Evolutionary conservation across 2,329 filamentous ascomycete species (phyloP).

Genomic region (Domatiomyces catenatus): DNA sequence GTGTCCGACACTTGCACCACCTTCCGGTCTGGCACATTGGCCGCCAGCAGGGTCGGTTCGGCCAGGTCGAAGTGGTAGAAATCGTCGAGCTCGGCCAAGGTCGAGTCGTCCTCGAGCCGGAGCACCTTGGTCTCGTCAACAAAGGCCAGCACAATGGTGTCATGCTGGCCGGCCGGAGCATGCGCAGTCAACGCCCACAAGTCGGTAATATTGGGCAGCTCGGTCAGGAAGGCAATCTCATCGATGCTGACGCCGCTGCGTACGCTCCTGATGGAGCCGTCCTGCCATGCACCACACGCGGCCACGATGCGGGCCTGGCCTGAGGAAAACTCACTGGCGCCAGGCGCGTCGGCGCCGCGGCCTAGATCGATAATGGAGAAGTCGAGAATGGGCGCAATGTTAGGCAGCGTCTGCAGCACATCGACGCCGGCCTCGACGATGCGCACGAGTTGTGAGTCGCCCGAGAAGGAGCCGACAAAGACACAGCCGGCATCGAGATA

Average conservation of each 20-base stretch:
- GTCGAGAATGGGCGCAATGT: constrained; percentile 82
- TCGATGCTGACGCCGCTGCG: constrained; percentile 87
- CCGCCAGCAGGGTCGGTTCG: constrained; percentile 55
- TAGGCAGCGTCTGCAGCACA: constrained; percentile 59
- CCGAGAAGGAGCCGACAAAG: constrained; percentile 83
- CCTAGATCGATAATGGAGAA: constrained; percentile 96
- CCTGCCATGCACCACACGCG: constrained; percentile 76
- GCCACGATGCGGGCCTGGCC: constrained; percentile 89
- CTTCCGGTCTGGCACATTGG: constrained; percentile 47
- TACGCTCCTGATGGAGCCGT: constrained; percentile 78
- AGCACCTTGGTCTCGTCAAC: constrained; percentile 74
- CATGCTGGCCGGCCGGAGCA: constrained; percentile 33
- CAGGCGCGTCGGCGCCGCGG: constrained; percentile 60
- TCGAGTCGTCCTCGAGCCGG: constrained; percentile 54
- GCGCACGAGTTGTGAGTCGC: constrained; percentile 70
- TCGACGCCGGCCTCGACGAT: constrained; percentile 47
- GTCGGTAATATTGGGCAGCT: constrained; percentile 58
- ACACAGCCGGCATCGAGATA: constrained; percentile 59
- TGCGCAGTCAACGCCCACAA: constrained; percentile 52
- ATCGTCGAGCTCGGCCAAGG: constrained; percentile 71
- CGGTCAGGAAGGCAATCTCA: constrained; percentile 65
- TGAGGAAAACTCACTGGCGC: constrained; percentile 82
- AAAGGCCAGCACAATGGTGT: constrained; percentile 67
- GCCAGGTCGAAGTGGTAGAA: constrained; percentile 57
- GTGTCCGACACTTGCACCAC: constrained; percentile 63